Evolutionary conservation across 2,329 filamentous ascomycete genomes (phyloP).

Genomic region (Xylaria sp.): DNA sequence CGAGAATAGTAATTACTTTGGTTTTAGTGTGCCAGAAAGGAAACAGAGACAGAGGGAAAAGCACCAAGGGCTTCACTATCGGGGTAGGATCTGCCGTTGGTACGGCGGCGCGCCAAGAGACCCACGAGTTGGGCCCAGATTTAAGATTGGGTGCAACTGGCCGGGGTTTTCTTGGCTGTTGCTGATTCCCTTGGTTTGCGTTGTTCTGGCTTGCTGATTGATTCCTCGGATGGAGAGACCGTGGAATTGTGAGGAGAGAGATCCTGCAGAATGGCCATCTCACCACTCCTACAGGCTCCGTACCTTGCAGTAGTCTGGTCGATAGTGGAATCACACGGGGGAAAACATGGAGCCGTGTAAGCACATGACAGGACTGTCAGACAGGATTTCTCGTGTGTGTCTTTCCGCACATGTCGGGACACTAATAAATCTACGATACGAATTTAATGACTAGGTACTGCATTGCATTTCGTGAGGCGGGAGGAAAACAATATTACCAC

Average conservation of each 20-base stretch:
- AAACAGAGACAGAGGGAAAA: background rate
- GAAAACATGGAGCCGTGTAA: background rate
- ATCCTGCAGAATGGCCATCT: conserved; percentile 10
- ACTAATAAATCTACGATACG: background rate
- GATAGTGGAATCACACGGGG: background rate
- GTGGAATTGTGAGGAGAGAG: conserved; percentile 1
- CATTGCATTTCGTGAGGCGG: background rate
- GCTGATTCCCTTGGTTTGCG: background rate
- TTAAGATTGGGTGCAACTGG: conserved; percentile 16
- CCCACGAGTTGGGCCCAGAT: conserved; percentile 6
- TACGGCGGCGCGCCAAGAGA: conserved; percentile 3
- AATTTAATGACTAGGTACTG: background rate
- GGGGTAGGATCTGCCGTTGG: conserved; percentile 15
- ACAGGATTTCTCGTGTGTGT: no score
- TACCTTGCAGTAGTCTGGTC: conserved; percentile 19
- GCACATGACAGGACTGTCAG: background rate
- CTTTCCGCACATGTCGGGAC: background rate
- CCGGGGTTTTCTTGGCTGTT: conserved; percentile 3
- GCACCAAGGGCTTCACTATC: conserved; percentile 4
- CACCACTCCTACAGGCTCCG: conserved; percentile 1
- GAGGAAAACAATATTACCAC: background rate
- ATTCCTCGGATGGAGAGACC: background rate
- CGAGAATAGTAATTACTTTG: conserved; percentile 3
- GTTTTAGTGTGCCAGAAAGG: no score
- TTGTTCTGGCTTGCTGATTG: background rate